A percentile compares a stretch with the other conserved stretches of the same genome.
Conservation (phyloP, 495 filamentous ascomycete species). For the Talaromyces stipitatus region DNA sequence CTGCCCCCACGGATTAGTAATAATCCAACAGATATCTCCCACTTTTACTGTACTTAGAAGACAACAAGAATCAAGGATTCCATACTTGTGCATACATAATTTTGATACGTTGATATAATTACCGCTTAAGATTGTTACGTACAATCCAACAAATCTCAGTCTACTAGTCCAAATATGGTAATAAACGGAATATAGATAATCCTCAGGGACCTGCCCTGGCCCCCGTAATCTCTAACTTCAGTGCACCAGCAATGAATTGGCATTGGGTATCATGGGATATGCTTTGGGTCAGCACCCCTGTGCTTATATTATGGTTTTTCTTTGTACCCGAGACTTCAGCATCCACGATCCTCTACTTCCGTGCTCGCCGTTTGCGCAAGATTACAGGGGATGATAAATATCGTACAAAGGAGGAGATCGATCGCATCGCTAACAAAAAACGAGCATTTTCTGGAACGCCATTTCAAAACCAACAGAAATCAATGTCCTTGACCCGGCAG, state of each 20-base stretch:
- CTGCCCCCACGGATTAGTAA: too few relatives aligned
- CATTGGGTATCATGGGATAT: conserved; percentile 41
- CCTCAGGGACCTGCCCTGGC: conserved; percentile 38
- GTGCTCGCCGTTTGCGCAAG: conserved; percentile 41
- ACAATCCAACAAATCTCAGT: too few relatives aligned
- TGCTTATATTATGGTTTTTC: conserved; percentile 43
- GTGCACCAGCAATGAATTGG: conserved; percentile 29
- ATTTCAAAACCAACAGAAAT: conserved; percentile 37
- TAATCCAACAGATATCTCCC: too few relatives aligned
- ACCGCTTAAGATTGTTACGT: too few relatives aligned
- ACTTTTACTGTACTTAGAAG: too few relatives aligned
- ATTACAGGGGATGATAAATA: conserved; percentile 31
- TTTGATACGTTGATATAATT: too few relatives aligned
- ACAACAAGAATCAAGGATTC: too few relatives aligned
- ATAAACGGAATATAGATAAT: too few relatives aligned
- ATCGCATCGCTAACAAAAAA: too few relatives aligned
- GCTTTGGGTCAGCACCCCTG: conserved; percentile 35
- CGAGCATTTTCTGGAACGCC: conserved; percentile 29
- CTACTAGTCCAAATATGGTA: too few relatives aligned
- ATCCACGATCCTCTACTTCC: conserved; percentile 47
- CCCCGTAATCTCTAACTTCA: conserved; percentile 34
- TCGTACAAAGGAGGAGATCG: too few relatives aligned
- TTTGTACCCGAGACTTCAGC: conserved; percentile 50
- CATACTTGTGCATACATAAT: too few relatives aligned
- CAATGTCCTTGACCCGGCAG: conserved; percentile 39